These are phyloP conservation scores for Gossypium stocksii DNA, from an alignment of 345 rosid species.

Conservation along the genomic window DNA sequence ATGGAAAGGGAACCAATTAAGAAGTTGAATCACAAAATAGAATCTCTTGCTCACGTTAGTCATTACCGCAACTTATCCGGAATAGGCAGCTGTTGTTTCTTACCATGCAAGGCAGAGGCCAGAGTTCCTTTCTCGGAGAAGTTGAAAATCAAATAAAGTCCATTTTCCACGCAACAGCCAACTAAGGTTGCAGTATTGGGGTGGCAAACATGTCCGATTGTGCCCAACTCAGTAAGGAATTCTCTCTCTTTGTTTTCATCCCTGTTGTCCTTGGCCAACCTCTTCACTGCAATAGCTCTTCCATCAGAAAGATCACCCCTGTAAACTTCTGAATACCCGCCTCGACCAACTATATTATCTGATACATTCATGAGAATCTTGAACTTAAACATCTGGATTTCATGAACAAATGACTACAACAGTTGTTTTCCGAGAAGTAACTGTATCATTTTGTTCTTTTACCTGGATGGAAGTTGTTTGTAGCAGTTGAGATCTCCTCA, in stretches of 20 bases:
- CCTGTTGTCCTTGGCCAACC: conserved; percentile 66
- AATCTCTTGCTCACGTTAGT: neutral
- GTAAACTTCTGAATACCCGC: conserved; percentile 91
- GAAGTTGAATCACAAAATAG: neutral
- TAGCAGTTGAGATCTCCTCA: conserved; percentile 67
- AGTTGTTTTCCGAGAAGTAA: neutral
- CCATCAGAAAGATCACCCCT: conserved; percentile 81
- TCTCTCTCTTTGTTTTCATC: conserved; percentile 79
- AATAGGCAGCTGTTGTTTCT: conserved; percentile 6
- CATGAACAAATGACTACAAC: neutral
- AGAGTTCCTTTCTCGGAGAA: conserved; percentile 80
- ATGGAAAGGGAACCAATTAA: neutral
- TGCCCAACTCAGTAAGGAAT: conserved; percentile 78
- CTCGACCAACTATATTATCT: conserved; percentile 75
- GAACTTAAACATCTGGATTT: too few relatives aligned
- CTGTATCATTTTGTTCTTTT: neutral
- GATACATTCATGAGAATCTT: neutral
- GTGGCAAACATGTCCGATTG: conserved; percentile 76
- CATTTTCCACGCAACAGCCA: conserved; percentile 86
- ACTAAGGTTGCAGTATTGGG: conserved; percentile 74
- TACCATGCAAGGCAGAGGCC: conserved; percentile 77
- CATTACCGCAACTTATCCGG: neutral
- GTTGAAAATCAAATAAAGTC: conserved; percentile 72
- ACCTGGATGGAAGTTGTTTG: conserved; percentile 70
- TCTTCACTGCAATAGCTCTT: conserved; percentile 73